A percentile compares a stretch with the other conserved stretches of the same genome.
These are phyloP conservation scores for Hanseniaspora pseudoguilliermondii DNA, from an alignment of 805 yeast species.

Conservation along the genomic window DNA sequence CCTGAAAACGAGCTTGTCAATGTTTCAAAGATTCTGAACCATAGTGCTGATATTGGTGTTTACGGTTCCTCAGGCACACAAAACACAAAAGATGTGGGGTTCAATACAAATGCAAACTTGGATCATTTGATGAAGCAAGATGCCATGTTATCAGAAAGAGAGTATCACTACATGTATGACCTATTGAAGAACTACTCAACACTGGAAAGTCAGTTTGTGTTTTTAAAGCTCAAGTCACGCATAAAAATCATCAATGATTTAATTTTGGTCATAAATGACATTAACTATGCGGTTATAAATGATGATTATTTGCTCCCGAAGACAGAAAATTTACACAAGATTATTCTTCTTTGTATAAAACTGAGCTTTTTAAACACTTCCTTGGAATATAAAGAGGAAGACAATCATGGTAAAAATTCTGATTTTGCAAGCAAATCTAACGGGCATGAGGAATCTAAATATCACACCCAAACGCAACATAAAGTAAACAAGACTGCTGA, in stretches of 20 bases:
- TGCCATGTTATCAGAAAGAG: constrained; percentile 10
- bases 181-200: neutral
- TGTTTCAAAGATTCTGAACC: constrained; percentile 6
- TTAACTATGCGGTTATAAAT: constrained; percentile 10
- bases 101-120: neutral
- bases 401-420: neutral
- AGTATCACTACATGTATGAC: constrained; percentile 12
- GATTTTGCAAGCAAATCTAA: neutral
- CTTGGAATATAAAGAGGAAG: constrained; percentile 1
- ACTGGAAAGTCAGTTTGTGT: constrained; percentile 1
- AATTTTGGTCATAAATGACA: constrained; percentile 8
- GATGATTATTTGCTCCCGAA: constrained; percentile 12
- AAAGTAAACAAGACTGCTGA: neutral
- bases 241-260: constrained; percentile 3
- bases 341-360: constrained; percentile 6
- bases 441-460: neutral
- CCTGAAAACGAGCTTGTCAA: constrained; percentile 9
- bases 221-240: neutral
- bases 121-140: constrained; percentile 12
- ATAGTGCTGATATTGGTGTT: neutral
- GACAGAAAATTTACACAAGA: constrained; percentile 8
- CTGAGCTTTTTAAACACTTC: neutral
- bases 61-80: neutral
- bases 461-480: neutral
- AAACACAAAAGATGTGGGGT: neutral